Evolutionary conservation across 352 stramenopile genomes (phyloP).

Genomic region (Phytophthora fragariaefolia): DNA sequence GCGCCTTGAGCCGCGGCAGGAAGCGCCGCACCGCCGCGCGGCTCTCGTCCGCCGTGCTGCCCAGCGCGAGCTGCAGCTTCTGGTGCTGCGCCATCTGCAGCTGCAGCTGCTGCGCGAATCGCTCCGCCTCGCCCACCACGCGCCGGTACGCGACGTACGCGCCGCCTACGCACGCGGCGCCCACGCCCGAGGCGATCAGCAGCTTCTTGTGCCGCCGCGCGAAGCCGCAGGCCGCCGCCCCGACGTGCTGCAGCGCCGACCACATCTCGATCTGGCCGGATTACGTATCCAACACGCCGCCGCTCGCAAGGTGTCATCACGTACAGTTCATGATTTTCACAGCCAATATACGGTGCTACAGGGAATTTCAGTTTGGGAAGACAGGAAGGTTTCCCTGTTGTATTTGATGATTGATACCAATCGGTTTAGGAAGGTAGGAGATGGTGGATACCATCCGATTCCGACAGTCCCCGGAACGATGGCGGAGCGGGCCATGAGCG

Average conservation of each 20-base stretch:
- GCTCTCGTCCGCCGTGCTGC: conserved; percentile 79
- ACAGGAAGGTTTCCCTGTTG: neutral
- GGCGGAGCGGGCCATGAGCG: conserved; percentile 36
- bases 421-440: no score
- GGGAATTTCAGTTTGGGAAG: conserved; percentile 10
- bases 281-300: neutral
- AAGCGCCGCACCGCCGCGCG: conserved; percentile 79
- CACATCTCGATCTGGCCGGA: conserved; percentile 48
- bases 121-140: conserved; percentile 71
- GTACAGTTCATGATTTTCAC: no score
- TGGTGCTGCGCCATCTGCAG: conserved; percentile 79
- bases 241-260: conserved; percentile 68
- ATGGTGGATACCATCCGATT: no score
- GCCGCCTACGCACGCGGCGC: conserved; percentile 56
- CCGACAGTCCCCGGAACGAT: no score
- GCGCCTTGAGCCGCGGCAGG: conserved; percentile 66
- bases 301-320: no score
- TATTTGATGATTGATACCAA: neutral
- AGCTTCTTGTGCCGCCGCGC: conserved; percentile 72
- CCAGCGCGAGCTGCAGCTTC: conserved; percentile 72
- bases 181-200: conserved; percentile 56
- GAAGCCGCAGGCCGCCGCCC: conserved; percentile 63
- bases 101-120: conserved; percentile 74
- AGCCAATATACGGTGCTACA: no score
- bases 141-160: conserved; percentile 75